These are phyloP conservation scores for Magnolia kwangsiensis DNA, from an alignment of 164 flowering plant species.

Conservation along the genomic window DNA sequence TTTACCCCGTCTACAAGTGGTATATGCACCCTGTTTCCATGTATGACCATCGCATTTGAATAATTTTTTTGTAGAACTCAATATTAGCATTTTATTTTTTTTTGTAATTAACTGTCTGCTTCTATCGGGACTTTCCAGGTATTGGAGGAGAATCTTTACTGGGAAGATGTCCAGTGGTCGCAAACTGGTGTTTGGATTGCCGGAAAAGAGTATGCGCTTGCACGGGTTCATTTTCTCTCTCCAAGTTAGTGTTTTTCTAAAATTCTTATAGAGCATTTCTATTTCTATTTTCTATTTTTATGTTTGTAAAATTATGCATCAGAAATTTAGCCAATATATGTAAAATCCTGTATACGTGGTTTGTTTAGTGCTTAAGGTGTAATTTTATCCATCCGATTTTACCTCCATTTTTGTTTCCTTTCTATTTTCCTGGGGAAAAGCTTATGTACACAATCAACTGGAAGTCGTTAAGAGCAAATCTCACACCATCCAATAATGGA, in stretches of 20 bases:
- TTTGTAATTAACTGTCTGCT: neutral
- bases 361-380: neutral
- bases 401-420: neutral
- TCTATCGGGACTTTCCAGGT: slow-evolving; percentile 39
- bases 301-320: neutral
- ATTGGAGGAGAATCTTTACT: slow-evolving; percentile 79
- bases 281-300: neutral
- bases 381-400: neutral
- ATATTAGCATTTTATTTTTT: neutral
- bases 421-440: neutral
- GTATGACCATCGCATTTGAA: neutral
- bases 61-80: neutral
- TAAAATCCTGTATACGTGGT: neutral
- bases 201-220: slow-evolving; percentile 73
- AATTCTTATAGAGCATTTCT: neutral
- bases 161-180: slow-evolving; percentile 97
- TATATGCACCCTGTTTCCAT: neutral
- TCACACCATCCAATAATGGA: too few relatives aligned
- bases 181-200: slow-evolving; percentile 89
- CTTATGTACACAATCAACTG: too few relatives aligned
- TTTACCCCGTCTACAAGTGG: too few relatives aligned
- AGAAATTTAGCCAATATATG: neutral
- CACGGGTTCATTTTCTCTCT: slow-evolving; percentile 80
- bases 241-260: slow-evolving; percentile 25
- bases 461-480: too few relatives aligned